phyloP scores from a whole-genome alignment of 2,329 filamentous ascomycete genomes.

The Colletotrichum cuscutae region DNA sequence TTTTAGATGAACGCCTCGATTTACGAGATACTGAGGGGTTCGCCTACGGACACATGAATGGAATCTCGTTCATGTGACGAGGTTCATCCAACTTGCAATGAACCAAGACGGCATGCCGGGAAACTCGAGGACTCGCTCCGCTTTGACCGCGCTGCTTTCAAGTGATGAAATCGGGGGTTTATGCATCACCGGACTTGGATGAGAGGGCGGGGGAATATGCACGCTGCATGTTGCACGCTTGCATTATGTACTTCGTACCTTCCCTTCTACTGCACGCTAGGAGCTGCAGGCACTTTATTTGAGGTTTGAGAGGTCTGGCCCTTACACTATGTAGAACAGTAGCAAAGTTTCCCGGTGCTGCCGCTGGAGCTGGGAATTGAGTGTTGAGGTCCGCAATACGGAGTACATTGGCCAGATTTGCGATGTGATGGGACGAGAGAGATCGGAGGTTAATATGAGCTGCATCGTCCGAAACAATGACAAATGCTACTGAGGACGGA shows the following conservation, averaged over 20 bases:
- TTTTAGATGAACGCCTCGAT: neutral
- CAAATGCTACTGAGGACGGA: neutral
- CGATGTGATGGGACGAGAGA: neutral
- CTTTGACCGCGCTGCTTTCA: conserved; percentile 15
- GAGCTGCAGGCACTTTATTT: conserved; percentile 9
- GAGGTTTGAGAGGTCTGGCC: neutral
- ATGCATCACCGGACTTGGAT: neutral
- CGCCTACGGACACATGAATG: neutral
- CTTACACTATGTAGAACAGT: neutral
- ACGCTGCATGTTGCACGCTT: neutral
- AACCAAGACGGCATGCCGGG: too few species aligned
- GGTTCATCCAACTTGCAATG: too few species aligned
- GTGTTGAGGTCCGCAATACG: neutral
- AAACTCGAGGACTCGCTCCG: neutral
- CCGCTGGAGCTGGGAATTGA: neutral
- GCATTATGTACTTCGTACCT: too few species aligned
- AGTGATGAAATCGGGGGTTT: neutral
- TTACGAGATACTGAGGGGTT: neutral
- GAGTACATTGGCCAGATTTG: neutral
- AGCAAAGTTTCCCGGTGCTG: neutral
- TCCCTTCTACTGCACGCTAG: neutral
- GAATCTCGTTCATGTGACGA: too few species aligned
- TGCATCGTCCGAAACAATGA: conserved; percentile 6
- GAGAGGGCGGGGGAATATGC: neutral
- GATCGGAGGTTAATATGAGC: conserved; percentile 13